Evolutionary conservation across 192 early-diverging fungal species (phyloP), one percentile per base, ranked within the genome.

Genomic region (Entophlyctis luteolus): DNA sequence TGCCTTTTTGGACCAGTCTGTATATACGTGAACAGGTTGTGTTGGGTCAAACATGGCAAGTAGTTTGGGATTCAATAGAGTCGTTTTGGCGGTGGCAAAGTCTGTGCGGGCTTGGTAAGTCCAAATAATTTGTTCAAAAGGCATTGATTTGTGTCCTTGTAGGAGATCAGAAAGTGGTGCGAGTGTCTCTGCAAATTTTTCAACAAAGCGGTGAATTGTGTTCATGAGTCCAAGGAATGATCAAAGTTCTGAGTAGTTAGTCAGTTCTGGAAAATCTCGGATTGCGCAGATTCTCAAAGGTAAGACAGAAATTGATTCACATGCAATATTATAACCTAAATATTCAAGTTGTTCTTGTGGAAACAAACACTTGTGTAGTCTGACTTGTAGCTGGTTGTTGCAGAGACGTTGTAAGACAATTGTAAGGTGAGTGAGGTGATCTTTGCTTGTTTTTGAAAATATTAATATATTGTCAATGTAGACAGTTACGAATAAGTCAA

Each of bases 401-500:
- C 36, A 34, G 22, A 71, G 49, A 28, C 69, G 35, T 12, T 65
- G 10, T 35, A 71, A 47, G 8, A 62, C 59, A 4, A 8, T 12
- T 4, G 22, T n/a, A 16, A 52, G 29, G 29, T 62, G 59, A 6
- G 47, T 0, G 0, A 33, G 2, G 50, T 79, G 33, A 46, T 75
- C 16, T 31, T 45, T 0, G 46, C 1, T 22, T n/a, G 36, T 36
- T 14, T 25, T 20, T 0, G 76, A 81, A 49, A 65, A 86, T 0
- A 86, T 70, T 1, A 79, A 57, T n/a, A 86, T 73, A 54, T 84
- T 73, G 58, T 86, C 78, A 1, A 76, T 45, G 42, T 76, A 76
- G n/a, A n/a, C n/a, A n/a, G n/a, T n/a, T n/a, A n/a, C n/a, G n/a
- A n/a, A n/a, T n/a, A n/a, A n/a, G n/a, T n/a, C n/a, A n/a, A n/a